Conservation (phyloP, 164 flowering plant genomes). For the Houttuynia cordata region DNA sequence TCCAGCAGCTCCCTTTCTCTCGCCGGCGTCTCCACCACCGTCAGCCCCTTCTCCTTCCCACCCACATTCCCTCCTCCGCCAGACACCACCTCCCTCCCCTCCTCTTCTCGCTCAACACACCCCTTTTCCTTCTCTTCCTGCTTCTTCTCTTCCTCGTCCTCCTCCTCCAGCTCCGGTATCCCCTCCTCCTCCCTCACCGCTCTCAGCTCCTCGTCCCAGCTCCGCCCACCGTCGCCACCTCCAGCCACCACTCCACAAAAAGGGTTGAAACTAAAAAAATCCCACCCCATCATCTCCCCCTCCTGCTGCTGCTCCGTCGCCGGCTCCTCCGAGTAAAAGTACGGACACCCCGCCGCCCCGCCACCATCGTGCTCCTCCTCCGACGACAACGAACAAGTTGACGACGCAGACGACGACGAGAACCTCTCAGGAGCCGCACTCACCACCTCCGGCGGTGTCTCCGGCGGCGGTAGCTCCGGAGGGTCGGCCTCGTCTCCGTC, state of each 20-base stretch:
- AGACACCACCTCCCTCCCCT: slow-evolving; percentile 14
- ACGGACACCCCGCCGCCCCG: slow-evolving; percentile 9
- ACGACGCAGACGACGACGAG: no score
- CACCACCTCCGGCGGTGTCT: no score
- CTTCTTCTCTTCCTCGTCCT: slow-evolving; percentile 16
- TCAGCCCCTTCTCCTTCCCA: slow-evolving; percentile 35
- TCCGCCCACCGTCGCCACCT: slow-evolving; percentile 19
- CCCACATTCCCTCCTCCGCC: not conserved
- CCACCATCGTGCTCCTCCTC: slow-evolving; percentile 2
- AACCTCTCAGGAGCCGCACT: slow-evolving; percentile 25
- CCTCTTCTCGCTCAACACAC: slow-evolving; percentile 36
- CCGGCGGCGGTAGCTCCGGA: no score
- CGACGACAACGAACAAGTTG: not conserved
- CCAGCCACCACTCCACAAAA: slow-evolving; percentile 48
- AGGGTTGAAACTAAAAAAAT: slow-evolving; percentile 29
- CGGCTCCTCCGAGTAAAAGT: slow-evolving; percentile 11
- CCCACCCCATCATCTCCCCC: slow-evolving; percentile 25
- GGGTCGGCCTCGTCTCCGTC: slow-evolving; percentile 1
- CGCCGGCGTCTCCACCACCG: slow-evolving; percentile 48
- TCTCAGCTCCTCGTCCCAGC: slow-evolving; percentile 62
- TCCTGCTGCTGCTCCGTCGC: slow-evolving; percentile 20
- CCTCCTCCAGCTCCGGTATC: slow-evolving; percentile 26
- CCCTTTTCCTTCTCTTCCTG: slow-evolving; percentile 18
- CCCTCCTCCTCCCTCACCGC: slow-evolving; percentile 87
- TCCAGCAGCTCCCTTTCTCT: slow-evolving; percentile 78